phyloP scores from a whole-genome alignment of 495 filamentous ascomycete genomes.

The Podospora fimiseda region DNA sequence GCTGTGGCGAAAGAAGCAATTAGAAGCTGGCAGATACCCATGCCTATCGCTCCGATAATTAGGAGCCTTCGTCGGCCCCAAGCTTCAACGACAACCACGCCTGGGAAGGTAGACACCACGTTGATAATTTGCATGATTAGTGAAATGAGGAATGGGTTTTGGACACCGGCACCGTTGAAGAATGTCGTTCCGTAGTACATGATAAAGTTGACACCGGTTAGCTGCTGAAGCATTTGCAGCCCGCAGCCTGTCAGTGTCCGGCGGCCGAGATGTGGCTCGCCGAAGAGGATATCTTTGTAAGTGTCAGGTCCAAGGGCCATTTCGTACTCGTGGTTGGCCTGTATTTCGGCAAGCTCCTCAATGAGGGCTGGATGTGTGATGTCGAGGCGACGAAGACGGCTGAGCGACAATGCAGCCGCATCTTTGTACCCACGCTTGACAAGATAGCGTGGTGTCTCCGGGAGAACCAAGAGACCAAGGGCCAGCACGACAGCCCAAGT shows the following conservation, averaged over 20 bases:
- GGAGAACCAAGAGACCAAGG: conserved; percentile 66
- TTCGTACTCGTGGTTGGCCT: conserved; percentile 86
- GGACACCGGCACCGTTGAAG: conserved; percentile 60
- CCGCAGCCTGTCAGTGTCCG: conserved; percentile 50
- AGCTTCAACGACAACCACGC: conserved; percentile 68
- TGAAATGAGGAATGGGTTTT: conserved; percentile 60
- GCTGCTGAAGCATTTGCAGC: conserved; percentile 55
- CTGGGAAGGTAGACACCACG: conserved; percentile 64
- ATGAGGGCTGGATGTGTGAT: conserved; percentile 67
- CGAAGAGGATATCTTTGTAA: conserved; percentile 66
- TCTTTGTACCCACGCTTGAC: conserved; percentile 71
- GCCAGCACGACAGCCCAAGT: conserved; percentile 74
- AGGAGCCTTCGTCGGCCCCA: conserved; percentile 70
- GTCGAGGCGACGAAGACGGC: conserved; percentile 69
- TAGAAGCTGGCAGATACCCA: conserved; percentile 65
- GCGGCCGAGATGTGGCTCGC: conserved; percentile 50
- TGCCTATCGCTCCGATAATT: conserved; percentile 66
- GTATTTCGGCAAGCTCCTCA: conserved; percentile 79
- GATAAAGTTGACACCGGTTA: conserved; percentile 54
- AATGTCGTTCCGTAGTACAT: conserved; percentile 78
- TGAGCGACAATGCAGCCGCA: conserved; percentile 63
- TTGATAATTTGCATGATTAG: conserved; percentile 75
- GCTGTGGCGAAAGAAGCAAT: conserved; percentile 63
- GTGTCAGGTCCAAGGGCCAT: conserved; percentile 64
- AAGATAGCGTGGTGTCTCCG: conserved; percentile 82